Evolutionary conservation across 2,329 filamentous ascomycete genomes (phyloP), one percentile per base, ranked within the genome.

Genomic region (Neonectria magnoliae): DNA sequence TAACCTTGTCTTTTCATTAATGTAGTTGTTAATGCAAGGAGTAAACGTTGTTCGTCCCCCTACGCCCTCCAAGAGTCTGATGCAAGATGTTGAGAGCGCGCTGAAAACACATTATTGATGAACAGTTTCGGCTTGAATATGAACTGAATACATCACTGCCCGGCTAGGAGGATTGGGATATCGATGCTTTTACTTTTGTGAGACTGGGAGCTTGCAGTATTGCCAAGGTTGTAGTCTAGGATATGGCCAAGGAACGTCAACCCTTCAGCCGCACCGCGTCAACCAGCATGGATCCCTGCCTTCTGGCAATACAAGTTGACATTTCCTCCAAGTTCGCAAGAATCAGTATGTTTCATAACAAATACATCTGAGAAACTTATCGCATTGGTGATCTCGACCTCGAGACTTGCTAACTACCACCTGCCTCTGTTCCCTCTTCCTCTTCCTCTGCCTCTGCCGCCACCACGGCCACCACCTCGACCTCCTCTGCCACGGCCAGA

Each of bases 401-500:
- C 47, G 13, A n/a, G 36, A 13, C 25, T 27, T 31, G 6, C 14
- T 20, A 2, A 45, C 52, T 45, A 73, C 66, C 69, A 73, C 48
- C 71, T 62, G 20, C 72, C 66, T 45, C 71, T 54, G 27, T 67
- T 50, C 41, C 70, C 63, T 18, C 74, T 58, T 9, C 73, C 69
- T 45, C 75, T 58, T 11, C 78, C 74, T 16, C 65, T 38, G 10
- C 75, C 62, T 14, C 75, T 70, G 27, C 76, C 50, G 38, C 75
- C 64, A 16, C 75, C 70, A 47, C 77, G 62, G 20, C 77, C 73
- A 52, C 81, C 69, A n/a, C 81, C 75, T 2, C 80, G 63, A 42
- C 83, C 72, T 44, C 80, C 68, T 47, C 82, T 69, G 6, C 81
- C 76, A 9, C 80, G 71, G 2, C 79, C 70, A 13, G 77, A 71